Percentiles rank a stretch among this genome's conserved stretches.
Evolutionary conservation across 192 early-diverging fungal species (phyloP).

Genomic region (Coemansia sp.): DNA sequence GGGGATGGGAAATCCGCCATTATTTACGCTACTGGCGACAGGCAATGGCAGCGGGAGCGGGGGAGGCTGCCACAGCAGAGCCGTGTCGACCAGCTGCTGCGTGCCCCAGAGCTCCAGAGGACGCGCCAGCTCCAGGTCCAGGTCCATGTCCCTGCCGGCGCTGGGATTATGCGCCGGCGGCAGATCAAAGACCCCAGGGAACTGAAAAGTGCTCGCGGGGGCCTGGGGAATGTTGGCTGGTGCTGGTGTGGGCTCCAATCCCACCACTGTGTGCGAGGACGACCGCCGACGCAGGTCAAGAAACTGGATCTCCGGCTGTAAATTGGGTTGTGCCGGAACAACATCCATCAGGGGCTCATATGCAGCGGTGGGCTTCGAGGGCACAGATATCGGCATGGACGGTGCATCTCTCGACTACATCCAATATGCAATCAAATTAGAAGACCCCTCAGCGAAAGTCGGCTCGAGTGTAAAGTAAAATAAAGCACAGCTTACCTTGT

Average conservation of each 20-base stretch:
- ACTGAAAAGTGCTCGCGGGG: slow-evolving; percentile 1
- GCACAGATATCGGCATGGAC: background rate
- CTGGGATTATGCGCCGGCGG: background rate
- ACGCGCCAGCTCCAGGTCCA: slow-evolving; percentile 44
- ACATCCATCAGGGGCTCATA: background rate
- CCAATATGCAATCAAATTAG: background rate
- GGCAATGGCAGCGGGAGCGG: background rate
- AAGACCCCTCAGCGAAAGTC: too few relatives aligned
- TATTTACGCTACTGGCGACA: background rate
- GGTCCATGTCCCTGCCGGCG: slow-evolving; percentile 6
- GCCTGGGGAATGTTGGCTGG: background rate
- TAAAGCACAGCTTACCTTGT: slow-evolving; percentile 2
- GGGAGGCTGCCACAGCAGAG: slow-evolving; percentile 20
- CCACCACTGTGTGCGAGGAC: slow-evolving; percentile 29
- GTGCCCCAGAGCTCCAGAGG: slow-evolving; percentile 45
- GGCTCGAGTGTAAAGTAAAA: background rate
- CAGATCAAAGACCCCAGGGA: background rate
- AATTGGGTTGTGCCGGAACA: background rate
- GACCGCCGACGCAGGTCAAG: slow-evolving; percentile 28
- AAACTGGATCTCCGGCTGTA: background rate
- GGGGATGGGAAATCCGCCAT: background rate
- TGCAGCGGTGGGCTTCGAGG: background rate
- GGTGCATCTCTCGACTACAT: background rate
- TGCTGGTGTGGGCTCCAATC: background rate
- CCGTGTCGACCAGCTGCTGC: slow-evolving; percentile 15